phyloP scores from a whole-genome alignment of 352 stramenopile species.

The Pythium insidiosum region DNA sequence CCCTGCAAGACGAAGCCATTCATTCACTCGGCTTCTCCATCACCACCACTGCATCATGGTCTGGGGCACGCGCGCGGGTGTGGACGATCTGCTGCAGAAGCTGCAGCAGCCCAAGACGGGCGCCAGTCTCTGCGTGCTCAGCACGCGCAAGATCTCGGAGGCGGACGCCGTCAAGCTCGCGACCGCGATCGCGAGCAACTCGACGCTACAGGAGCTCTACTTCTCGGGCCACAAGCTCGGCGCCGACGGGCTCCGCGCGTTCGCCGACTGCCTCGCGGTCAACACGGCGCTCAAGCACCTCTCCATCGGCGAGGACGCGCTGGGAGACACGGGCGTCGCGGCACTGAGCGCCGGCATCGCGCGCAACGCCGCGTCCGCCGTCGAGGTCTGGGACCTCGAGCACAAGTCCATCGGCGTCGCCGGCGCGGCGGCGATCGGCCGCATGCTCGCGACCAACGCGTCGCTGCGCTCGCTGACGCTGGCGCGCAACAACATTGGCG shows the following conservation, averaged over 20 bases:
- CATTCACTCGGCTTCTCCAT: neutral
- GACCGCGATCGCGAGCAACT: conserved; percentile 40
- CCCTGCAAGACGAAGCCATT: neutral
- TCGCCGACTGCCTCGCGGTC: conserved; percentile 52
- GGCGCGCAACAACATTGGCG: conserved; percentile 50
- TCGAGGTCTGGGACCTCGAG: conserved; percentile 69
- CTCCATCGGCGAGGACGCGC: conserved; percentile 43
- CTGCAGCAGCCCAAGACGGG: conserved; percentile 48
- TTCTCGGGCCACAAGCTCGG: conserved; percentile 65
- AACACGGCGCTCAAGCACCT: conserved; percentile 66
- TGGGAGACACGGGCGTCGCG: conserved; percentile 44
- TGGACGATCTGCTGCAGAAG: conserved; percentile 68
- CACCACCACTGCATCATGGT: conserved; percentile 35
- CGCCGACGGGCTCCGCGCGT: conserved; percentile 27
- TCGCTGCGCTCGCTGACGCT: conserved; percentile 41
- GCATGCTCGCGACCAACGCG: conserved; percentile 40
- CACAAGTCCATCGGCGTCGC: conserved; percentile 47
- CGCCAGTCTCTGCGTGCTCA: conserved; percentile 68
- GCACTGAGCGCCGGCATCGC: conserved; percentile 38
- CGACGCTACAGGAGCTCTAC: conserved; percentile 66
- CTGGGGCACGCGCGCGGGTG: conserved; percentile 58
- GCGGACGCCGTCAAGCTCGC: conserved; percentile 43
- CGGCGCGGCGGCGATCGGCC: conserved; percentile 35
- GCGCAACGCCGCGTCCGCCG: conserved; percentile 35
- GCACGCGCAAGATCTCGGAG: conserved; percentile 54